Conservation (phyloP, 148 eudicot genomes). For the Diospyros kaki region DNA sequence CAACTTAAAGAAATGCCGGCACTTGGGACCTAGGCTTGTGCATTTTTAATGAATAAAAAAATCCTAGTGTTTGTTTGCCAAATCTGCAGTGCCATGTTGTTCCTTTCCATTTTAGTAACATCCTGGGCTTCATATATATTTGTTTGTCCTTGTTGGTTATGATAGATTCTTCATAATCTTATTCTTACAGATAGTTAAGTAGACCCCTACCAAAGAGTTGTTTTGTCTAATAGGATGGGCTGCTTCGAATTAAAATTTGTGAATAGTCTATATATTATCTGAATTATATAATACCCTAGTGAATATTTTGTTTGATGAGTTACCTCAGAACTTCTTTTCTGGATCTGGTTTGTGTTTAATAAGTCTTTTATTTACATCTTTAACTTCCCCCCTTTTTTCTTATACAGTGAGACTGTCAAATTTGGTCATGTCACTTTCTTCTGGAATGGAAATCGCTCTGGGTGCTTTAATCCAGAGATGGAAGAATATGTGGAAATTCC, state of each 20-base stretch:
- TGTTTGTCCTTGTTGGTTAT: background rate
- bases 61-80: background rate
- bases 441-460: slow-evolving; percentile 94
- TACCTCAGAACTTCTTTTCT: background rate
- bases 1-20: background rate
- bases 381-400: background rate
- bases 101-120: background rate
- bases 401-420: slow-evolving; percentile 82
- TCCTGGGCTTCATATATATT: background rate
- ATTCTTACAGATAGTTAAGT: background rate
- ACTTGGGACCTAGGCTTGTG: background rate
- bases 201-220: background rate
- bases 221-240: background rate
- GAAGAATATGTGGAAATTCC: slow-evolving; percentile 96
- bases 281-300: background rate
- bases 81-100: background rate
- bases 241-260: background rate
- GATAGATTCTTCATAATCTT: background rate
- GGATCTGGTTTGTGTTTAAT: background rate
- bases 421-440: slow-evolving; percentile 96
- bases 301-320: background rate
- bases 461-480: slow-evolving; percentile 73
- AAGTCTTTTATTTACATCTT: background rate
- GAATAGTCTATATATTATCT: too few relatives aligned
- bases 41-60: background rate